These are phyloP conservation scores for Aspergillus avenaceus DNA, from an alignment of 495 filamentous ascomycete species.

Conservation along the genomic window DNA sequence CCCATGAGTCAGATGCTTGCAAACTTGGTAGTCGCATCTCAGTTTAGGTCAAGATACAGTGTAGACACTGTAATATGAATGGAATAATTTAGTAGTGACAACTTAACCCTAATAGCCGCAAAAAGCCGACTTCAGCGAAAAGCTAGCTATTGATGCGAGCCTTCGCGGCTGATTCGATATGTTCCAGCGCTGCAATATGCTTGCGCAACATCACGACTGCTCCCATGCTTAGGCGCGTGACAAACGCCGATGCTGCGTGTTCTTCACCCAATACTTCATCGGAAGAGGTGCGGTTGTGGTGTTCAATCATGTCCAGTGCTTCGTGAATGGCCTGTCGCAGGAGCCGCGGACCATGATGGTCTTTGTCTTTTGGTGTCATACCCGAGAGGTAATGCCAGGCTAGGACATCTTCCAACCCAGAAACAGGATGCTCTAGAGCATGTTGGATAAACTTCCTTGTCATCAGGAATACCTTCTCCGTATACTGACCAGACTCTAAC, in stretches of 20 bases:
- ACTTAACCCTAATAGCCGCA: no score
- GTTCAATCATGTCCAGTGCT: conserved; percentile 29
- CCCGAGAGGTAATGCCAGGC: conserved; percentile 46
- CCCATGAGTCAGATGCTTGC: no score
- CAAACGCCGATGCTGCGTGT: conserved; percentile 14
- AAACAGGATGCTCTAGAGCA: conserved; percentile 37
- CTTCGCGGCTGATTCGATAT: conserved; percentile 5
- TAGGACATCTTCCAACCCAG: conserved; percentile 47
- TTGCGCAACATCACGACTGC: conserved; percentile 29
- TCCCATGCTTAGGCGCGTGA: conserved; percentile 30
- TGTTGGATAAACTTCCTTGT: conserved; percentile 49
- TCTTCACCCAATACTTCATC: conserved; percentile 11
- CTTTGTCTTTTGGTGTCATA: neutral
- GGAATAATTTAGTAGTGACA: no score
- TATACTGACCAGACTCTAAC: conserved; percentile 48
- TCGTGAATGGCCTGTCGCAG: conserved; percentile 33
- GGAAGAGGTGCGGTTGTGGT: conserved; percentile 11
- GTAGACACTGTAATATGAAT: no score
- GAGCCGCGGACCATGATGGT: conserved; percentile 23
- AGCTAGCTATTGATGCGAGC: neutral
- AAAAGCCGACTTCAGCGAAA: neutral
- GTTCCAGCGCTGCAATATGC: conserved; percentile 20
- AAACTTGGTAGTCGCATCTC: no score
- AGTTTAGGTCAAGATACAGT: no score
- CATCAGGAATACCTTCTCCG: conserved; percentile 52